Evolutionary conservation across 768 basidiomycete species (phyloP), one percentile per base, ranked within the genome.

Genomic region (Panaeolus papilionaceus): DNA sequence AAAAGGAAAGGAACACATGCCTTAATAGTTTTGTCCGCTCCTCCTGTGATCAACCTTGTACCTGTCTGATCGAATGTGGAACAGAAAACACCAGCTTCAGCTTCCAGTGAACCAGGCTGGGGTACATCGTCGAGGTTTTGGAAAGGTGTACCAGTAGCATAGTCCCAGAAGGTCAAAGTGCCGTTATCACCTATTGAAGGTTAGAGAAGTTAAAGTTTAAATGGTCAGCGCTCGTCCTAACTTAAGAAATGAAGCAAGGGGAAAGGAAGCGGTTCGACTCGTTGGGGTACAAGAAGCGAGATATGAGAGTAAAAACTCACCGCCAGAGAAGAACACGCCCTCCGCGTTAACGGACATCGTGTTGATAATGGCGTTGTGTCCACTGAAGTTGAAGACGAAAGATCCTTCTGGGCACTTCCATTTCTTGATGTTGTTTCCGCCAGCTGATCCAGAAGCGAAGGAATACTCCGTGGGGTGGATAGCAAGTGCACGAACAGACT

Each of bases 361-460:
- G 78, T 99, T 99, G 84, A 99, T 94, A 79, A 99, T 98, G 2
- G 96, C 94, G 69, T 98, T 95, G 77, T 99, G 98, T 0, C 98
- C 98, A 51, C 88, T 84, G 77, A 99, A 98, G 80, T 98, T 99
- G 85, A 93, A 94, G 3, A 99, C 97, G 71, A 99, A 99, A 2
- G 88, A 78, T 58, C 98, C 98, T 70, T 98, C 95, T 5, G 98
- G 98, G 73, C 95, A 98, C 74, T 97, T 98, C 97, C 97, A 99
- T 78, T 99, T 99, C 77, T 99, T 99, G 82, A 99, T 98, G 78
- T 99, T 99, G 83, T 98, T 98, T 0, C 96, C 98, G n/a, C 98
- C 98, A 0, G 97, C 93, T 28, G 94, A 96, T 62, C 93, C 98
- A 3, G 92, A 92, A 2, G 96, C 98, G 75, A 99, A 99, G 38